Base-by-base conservation (phyloP, 1,284 basidiomycete species). In the Cutaneotrichosporon sp. region DNA sequence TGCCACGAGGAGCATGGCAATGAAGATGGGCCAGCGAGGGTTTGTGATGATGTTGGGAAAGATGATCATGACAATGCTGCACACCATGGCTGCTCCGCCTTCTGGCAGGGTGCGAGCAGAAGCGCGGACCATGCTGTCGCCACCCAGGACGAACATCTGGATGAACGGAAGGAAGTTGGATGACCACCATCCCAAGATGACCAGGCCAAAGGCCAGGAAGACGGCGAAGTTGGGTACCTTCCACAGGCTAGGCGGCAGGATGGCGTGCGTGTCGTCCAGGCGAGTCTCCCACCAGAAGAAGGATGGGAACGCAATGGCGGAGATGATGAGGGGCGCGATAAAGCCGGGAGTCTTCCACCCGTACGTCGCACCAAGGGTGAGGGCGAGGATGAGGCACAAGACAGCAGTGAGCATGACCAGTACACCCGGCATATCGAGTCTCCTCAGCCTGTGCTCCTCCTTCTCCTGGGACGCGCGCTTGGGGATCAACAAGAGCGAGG, bases 281-380 rank as follows among this genome's bases (percentile, higher is more conserved):
- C 67, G 59, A 0, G 66, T 49, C 63, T 78, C 73, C 71, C 70
- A 78, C 36, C 58, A 64, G 63, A 75, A 74, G 61, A 76, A 76
- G 21, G 62, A 34, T 6, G 72, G 69, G 49, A 26, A 57, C n/a
- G 71, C 58, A 40, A 66, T 6, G 21, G 63, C 10, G 21, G 60
- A 60, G 31, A 73, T 53, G 38, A 74, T 7, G 57, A 74, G 63
- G 2, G 72, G 71, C 5, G 65, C 70, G 26, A 74, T 64, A 64
- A 74, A 72, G 5, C 21, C 22, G 3, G 71, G 56, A n/a, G 40
- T 66, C 11, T 32, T 53, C 70, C 70, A 74, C 16, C 71, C 70
- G 53, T 69, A 65, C 4, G 68, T 65, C 0, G 69, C 71, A 40
- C 72, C 72, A 2, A 72, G 51, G 0, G 72, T 74, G n/a, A 74